Evolutionary conservation across 352 stramenopile genomes (phyloP).

Genomic region (Phytophthora quininea): DNA sequence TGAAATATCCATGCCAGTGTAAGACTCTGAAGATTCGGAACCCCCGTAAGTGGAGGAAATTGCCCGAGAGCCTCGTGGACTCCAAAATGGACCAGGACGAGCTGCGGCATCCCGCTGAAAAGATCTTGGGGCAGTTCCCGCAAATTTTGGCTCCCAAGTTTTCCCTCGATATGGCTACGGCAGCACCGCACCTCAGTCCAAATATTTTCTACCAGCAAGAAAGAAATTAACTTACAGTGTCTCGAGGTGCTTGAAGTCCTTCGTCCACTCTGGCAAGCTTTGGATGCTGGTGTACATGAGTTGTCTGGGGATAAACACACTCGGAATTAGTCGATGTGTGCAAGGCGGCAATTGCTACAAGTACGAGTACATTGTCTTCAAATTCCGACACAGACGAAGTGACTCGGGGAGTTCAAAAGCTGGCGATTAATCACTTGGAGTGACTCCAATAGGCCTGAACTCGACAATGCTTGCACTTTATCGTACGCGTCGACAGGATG

Average conservation of each 20-base stretch:
- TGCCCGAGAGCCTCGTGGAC: slow-evolving; percentile 3
- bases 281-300: slow-evolving; percentile 24
- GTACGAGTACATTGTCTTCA: slow-evolving; percentile 28
- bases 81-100: slow-evolving; percentile 14
- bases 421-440: slow-evolving; percentile 36
- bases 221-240: slow-evolving; percentile 18
- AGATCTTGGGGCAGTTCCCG: slow-evolving; percentile 4
- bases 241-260: slow-evolving; percentile 20
- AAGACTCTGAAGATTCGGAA: slow-evolving; percentile 18
- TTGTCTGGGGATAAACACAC: slow-evolving; percentile 4
- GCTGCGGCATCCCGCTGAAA: slow-evolving; percentile 18
- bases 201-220: too few relatives aligned
- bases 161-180: slow-evolving; percentile 14
- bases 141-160: slow-evolving; percentile 13
- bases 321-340: neutral
- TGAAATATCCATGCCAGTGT: slow-evolving; percentile 18
- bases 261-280: slow-evolving; percentile 14
- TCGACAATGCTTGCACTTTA: slow-evolving; percentile 14
- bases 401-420: slow-evolving; percentile 15
- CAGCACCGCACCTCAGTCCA: neutral
- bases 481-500: slow-evolving; percentile 10
- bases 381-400: slow-evolving; percentile 10
- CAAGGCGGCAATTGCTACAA: neutral
- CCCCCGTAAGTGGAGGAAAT: slow-evolving; percentile 8
- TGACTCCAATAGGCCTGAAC: slow-evolving; percentile 19